A percentile compares a stretch with the other conserved stretches of the same genome.
These are phyloP conservation scores for Bipolaris victoriae DNA, from an alignment of 2,329 filamentous ascomycete species.

Conservation along the genomic window DNA sequence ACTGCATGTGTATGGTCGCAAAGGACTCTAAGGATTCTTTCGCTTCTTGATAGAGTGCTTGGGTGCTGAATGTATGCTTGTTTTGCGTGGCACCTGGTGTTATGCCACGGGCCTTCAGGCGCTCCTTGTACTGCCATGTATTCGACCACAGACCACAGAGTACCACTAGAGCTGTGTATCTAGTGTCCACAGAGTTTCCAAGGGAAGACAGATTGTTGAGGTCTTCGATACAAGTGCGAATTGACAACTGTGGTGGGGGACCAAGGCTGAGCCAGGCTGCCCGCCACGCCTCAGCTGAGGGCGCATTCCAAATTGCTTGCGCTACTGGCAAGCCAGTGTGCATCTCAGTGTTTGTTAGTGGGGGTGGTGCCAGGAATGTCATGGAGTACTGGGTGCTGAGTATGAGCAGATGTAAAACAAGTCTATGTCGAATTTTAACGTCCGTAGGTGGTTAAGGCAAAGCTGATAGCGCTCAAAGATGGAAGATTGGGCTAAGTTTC, in stretches of 20 bases:
- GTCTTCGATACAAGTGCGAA: neutral
- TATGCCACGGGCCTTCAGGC: neutral
- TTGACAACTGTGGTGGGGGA: neutral
- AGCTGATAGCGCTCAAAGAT: neutral
- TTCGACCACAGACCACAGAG: neutral
- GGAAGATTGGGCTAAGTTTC: neutral
- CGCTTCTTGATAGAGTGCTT: neutral
- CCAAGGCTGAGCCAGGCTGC: neutral
- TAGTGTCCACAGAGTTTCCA: neutral
- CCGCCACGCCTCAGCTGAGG: neutral
- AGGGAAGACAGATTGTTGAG: neutral
- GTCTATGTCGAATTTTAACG: neutral
- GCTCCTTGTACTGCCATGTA: neutral
- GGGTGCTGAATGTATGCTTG: neutral
- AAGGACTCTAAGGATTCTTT: neutral
- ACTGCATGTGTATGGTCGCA: neutral
- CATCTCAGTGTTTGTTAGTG: neutral
- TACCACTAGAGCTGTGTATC: neutral
- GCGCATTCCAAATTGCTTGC: neutral
- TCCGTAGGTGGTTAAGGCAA: neutral
- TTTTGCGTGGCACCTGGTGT: neutral
- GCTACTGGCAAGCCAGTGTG: neutral
- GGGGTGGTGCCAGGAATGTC: neutral
- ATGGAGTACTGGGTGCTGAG: neutral
- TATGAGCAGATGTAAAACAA: neutral